Percentiles rank a stretch among this genome's conserved stretches.
These are phyloP conservation scores for Cyclotella atomus DNA, from an alignment of 108 stramenopile species.

Conservation along the genomic window DNA sequence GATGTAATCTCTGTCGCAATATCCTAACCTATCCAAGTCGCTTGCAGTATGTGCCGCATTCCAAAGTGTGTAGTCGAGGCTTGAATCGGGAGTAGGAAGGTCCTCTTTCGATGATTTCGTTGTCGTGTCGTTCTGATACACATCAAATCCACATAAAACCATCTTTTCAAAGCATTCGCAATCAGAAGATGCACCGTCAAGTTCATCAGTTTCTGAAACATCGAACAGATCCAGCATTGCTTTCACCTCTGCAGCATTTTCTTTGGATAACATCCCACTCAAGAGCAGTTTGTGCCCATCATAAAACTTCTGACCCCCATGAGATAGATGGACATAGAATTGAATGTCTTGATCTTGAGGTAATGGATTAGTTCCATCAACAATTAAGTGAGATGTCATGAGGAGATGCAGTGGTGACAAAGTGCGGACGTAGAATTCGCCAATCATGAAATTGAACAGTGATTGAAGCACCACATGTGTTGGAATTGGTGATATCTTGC, in stretches of 20 bases:
- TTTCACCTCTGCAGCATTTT: slow-evolving; percentile 24
- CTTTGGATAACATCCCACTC: slow-evolving; percentile 42
- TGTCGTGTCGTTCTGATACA: background rate
- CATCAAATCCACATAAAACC: slow-evolving; percentile 51
- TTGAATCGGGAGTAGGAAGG: background rate
- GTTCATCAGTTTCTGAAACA: background rate
- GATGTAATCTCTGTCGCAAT: background rate
- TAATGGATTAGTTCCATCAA: background rate
- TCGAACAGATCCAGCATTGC: slow-evolving; percentile 43
- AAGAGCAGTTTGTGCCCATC: slow-evolving; percentile 49
- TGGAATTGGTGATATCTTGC: background rate
- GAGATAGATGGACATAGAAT: slow-evolving; percentile 43
- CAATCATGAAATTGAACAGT: slow-evolving; percentile 59
- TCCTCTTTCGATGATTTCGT: no score
- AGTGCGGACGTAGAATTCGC: slow-evolving; percentile 57
- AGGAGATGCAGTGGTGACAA: slow-evolving; percentile 24
- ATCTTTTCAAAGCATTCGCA: slow-evolving; percentile 51
- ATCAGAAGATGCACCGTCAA: slow-evolving; percentile 18
- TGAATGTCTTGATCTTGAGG: slow-evolving; percentile 46
- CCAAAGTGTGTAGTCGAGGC: slow-evolving; percentile 42
- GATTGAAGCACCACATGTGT: slow-evolving; percentile 55
- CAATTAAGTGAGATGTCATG: slow-evolving; percentile 12
- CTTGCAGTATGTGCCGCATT: slow-evolving; percentile 4
- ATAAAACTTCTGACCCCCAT: slow-evolving; percentile 21
- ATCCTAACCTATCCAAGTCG: background rate